Conservation (phyloP, 495 filamentous ascomycete genomes). For the Penicillium paxilli region DNA sequence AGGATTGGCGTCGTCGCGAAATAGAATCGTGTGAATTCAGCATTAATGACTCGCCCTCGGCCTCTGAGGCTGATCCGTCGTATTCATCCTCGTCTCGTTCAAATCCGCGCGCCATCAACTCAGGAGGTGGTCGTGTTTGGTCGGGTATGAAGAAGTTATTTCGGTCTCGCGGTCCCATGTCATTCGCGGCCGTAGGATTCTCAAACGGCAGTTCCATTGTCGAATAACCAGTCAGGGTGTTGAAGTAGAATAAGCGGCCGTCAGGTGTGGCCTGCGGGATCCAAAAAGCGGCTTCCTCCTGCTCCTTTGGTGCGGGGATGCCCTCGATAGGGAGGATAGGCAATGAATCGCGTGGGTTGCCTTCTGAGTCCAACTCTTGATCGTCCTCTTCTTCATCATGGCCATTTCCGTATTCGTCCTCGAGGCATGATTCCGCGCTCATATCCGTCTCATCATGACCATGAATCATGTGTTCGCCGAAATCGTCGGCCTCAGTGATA, state of each 20-base stretch:
- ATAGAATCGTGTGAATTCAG: constrained; percentile 58
- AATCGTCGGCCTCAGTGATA: constrained; percentile 71
- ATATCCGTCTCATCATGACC: constrained; percentile 53
- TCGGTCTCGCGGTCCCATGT: constrained; percentile 83
- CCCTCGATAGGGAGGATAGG: constrained; percentile 69
- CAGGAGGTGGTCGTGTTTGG: constrained; percentile 86
- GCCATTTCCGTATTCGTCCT: constrained; percentile 71
- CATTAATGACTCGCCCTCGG: constrained; percentile 68
- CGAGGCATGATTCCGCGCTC: constrained; percentile 53
- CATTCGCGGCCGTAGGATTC: constrained; percentile 76
- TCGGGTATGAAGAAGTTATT: constrained; percentile 87
- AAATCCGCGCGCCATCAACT: constrained; percentile 85
- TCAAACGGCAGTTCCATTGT: constrained; percentile 93
- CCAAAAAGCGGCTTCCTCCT: constrained; percentile 94
- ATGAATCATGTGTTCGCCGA: constrained; percentile 36
- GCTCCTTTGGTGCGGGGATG: constrained; percentile 56
- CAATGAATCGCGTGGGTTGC: constrained; percentile 53
- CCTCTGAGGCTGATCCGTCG: constrained; percentile 84
- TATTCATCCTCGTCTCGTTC: constrained; percentile 81
- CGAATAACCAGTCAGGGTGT: constrained; percentile 89
- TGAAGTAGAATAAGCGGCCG: constrained; percentile 95
- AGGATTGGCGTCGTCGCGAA: constrained; percentile 62
- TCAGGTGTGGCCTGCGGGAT: constrained; percentile 96
- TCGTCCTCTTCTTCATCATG: constrained; percentile 62
- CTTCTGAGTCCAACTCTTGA: constrained; percentile 64